Evolutionary conservation across 768 basidiomycete genomes (phyloP).

Genomic region (Pleurotus platypus): DNA sequence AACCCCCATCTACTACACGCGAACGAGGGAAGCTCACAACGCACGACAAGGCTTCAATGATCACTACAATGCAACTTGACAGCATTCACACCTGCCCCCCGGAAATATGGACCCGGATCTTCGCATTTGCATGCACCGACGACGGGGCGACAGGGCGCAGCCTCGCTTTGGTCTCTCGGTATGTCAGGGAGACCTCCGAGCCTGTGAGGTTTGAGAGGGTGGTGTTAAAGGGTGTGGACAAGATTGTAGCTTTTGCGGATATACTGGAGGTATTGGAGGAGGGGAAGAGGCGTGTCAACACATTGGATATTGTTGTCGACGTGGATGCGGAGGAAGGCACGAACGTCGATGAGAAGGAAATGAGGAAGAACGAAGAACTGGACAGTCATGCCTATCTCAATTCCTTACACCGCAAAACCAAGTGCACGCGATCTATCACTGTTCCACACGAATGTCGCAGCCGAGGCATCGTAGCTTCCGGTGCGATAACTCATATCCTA

Average conservation of each 20-base stretch:
- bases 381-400: background rate
- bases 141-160: conserved; percentile 30
- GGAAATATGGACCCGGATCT: conserved; percentile 26
- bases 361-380: background rate
- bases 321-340: background rate
- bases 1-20: too few relatives aligned
- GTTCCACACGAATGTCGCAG: background rate
- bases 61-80: too few relatives aligned
- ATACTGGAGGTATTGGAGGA: background rate
- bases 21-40: too few relatives aligned
- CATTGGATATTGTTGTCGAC: conserved; percentile 1
- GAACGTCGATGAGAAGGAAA: background rate
- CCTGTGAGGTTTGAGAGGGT: conserved; percentile 10
- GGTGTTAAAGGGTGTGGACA: background rate
- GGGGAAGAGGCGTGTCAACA: background rate
- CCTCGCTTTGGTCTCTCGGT: conserved; percentile 30
- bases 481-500: background rate
- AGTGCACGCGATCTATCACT: background rate
- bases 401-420: background rate
- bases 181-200: conserved; percentile 21
- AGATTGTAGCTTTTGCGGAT: background rate
- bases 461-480: background rate
- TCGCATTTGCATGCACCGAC: conserved; percentile 31
- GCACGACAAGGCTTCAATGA: too few relatives aligned
- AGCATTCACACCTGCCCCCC: conserved; percentile 14